phyloP scores from a whole-genome alignment of 352 stramenopile species.

The Thraustochytrium sp. region DNA sequence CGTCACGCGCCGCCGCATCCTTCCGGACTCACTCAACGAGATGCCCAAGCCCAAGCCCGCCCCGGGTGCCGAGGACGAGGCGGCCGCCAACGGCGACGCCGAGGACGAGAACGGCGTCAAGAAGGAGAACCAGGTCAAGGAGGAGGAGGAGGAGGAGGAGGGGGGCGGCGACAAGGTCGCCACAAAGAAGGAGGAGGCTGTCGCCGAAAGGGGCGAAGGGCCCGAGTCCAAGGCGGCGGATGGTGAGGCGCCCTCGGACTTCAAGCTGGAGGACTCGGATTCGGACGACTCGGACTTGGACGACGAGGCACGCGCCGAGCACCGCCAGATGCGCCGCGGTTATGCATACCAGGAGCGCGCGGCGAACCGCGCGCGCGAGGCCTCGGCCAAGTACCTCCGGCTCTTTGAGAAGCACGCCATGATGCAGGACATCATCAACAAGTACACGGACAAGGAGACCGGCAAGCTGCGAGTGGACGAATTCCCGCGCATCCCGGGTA shows the following conservation, averaged over 20 bases:
- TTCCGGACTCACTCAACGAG: not conserved
- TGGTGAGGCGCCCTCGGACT: too few species aligned
- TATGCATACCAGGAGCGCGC: constrained; percentile 4
- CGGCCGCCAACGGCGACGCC: too few species aligned
- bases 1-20: not conserved
- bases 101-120: not conserved
- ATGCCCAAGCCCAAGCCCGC: not conserved
- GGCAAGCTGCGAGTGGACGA: not conserved
- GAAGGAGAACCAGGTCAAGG: not conserved
- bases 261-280: constrained; percentile 18
- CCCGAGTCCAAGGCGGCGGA: too few species aligned
- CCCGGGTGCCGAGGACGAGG: not conserved
- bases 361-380: not conserved
- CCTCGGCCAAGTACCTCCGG: not conserved
- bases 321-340: not conserved
- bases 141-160: not conserved
- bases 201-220: too few species aligned
- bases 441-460: not conserved
- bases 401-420: constrained; percentile 8
- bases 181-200: not conserved
- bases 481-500: constrained; percentile 15
- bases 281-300: constrained; percentile 38
- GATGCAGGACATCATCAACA: constrained; percentile 5
- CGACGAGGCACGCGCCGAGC: not conserved
- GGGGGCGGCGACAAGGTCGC: not conserved